A percentile compares a stretch with the other conserved stretches of the same genome.
phyloP scores from a whole-genome alignment of 805 yeast species.

The Wickerhamiella cacticola region DNA sequence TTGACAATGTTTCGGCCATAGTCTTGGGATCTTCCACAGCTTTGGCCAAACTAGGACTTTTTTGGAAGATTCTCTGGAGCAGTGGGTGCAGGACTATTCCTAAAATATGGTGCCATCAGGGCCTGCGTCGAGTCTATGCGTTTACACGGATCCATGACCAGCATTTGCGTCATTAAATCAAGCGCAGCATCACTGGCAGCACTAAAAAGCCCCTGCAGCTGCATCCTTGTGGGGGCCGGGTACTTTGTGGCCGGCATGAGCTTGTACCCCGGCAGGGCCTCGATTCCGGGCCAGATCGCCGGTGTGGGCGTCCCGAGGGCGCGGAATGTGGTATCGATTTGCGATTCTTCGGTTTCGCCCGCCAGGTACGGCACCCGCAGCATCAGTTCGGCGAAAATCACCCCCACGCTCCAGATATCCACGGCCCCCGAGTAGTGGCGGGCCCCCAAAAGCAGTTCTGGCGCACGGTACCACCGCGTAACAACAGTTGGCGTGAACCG shows the following conservation, averaged over 20 bases:
- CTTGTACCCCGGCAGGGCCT: conserved; percentile 59
- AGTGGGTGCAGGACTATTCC: conserved; percentile 65
- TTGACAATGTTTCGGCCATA: not conserved
- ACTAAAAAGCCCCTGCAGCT: conserved; percentile 67
- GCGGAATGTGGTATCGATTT: conserved; percentile 81
- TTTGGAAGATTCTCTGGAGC: conserved; percentile 51
- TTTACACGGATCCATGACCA: conserved; percentile 64
- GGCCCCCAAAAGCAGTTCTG: conserved; percentile 82
- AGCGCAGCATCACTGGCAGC: conserved; percentile 85
- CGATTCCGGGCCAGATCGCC: conserved; percentile 79
- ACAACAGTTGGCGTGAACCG: conserved; percentile 87
- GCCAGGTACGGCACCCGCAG: conserved; percentile 89
- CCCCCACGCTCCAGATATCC: conserved; percentile 94
- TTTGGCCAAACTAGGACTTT: conserved; percentile 14
- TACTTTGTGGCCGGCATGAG: conserved; percentile 35
- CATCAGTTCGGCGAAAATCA: conserved; percentile 93
- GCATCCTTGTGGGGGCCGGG: conserved; percentile 74
- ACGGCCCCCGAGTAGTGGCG: conserved; percentile 79
- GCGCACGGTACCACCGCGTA: conserved; percentile 96
- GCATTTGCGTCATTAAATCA: conserved; percentile 59
- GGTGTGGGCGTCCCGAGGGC: conserved; percentile 96
- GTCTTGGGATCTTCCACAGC: not conserved
- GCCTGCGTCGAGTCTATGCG: conserved; percentile 57
- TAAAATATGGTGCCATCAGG: conserved; percentile 53
- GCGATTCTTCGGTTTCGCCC: conserved; percentile 82